Base-by-base conservation (phyloP, 805 yeast genomes). In the Sugiyamaella floridensis region DNA sequence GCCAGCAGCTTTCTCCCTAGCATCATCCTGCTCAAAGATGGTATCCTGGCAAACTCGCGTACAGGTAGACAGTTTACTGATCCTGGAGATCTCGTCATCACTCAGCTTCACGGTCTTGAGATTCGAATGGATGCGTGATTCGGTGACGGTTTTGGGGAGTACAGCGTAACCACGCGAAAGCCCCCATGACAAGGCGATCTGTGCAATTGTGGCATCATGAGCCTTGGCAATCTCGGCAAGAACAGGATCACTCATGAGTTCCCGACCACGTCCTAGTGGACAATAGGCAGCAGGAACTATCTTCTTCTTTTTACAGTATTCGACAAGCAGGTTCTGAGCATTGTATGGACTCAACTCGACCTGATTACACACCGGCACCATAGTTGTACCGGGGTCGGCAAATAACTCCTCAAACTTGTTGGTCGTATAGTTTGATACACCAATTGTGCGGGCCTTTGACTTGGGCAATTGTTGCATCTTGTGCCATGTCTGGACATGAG, bases 291-390 rank as follows among this genome's bases (percentile, higher is more conserved):
- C 84, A 51, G 84, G 66, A 34, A 73, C 65, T 55, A 84, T 82
- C 55, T 74, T 79, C 56, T 85, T 72, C 34, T 68, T 63, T 51
- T 73, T 69, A 67, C 81, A 75, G 67, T 64, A 83, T 37, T 77
- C 75, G 44, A 76, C 62, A 58, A 86, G 71, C 58, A 81, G 81
- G 8, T 67, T 71, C 66, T 86, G 90, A 45, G 86, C 86, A 53
- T 84, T 73, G 56, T 76, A 76, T 46, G 90, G 89, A 67, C 87
- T 95, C 40, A 81, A 69, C 71, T 88, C 95, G 55, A 86, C 75
- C 73, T 88, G 95, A 69, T 83, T 81, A 43, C 75, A 80, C 11
- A 79, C 89, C 5, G 96, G 96, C 32, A 74, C 76, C 48, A 78
- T 4, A n/a, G 18, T 43, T 14, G 47, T 66, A 16, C 26, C 12